phyloP scores from a whole-genome alignment of 768 basidiomycete genomes.

The Boletus tomentosulus region DNA sequence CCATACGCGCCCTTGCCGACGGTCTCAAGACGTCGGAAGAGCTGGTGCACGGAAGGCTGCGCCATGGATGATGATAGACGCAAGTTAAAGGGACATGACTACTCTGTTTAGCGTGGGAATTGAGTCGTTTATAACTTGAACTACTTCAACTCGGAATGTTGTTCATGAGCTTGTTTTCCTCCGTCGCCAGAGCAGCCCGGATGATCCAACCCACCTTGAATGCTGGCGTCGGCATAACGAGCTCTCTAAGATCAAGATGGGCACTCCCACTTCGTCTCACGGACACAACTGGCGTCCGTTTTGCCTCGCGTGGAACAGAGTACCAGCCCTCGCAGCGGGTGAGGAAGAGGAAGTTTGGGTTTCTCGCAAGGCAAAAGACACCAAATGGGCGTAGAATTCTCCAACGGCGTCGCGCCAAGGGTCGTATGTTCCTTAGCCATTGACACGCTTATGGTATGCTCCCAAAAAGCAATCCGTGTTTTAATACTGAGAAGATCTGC shows the following conservation, averaged over 20 bases:
- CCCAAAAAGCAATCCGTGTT: neutral
- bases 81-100: neutral
- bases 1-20: constrained; percentile 95
- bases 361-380: constrained; percentile 70
- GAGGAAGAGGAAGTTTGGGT: constrained; percentile 90
- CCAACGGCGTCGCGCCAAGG: constrained; percentile 64
- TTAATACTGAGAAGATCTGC: neutral
- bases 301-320: constrained; percentile 73
- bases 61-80: constrained; percentile 25
- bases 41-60: constrained; percentile 67
- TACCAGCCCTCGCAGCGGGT: constrained; percentile 96
- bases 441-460: constrained; percentile 34
- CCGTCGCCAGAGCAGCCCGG: constrained; percentile 21
- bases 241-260: constrained; percentile 23
- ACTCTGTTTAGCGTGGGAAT: constrained; percentile 16
- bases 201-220: constrained; percentile 16
- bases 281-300: constrained; percentile 38
- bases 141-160: constrained; percentile 8
- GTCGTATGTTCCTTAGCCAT: constrained; percentile 77
- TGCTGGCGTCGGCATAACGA: constrained; percentile 9
- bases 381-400: constrained; percentile 71
- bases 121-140: neutral
- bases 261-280: constrained; percentile 16
- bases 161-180: constrained; percentile 14
- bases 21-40: constrained; percentile 85